Percentiles rank a stretch among this genome's conserved stretches.
Conservation (phyloP, 495 filamentous ascomycete species). For the Talaromyces wortmannii region DNA sequence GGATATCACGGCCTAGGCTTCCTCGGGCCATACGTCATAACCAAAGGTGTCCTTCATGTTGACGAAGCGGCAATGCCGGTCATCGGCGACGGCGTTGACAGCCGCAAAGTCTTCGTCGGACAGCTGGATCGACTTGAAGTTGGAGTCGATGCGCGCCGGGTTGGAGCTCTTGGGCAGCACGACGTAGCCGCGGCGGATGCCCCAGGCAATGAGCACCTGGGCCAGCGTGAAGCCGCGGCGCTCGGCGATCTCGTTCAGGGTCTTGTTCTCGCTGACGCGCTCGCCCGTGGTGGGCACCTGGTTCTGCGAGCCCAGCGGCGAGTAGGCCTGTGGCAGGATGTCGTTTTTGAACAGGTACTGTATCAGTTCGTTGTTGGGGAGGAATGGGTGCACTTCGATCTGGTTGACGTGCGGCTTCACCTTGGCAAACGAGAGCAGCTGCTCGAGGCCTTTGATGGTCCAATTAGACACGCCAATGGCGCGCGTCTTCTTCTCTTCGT, state of each 20-base stretch:
- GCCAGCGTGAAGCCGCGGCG: constrained; percentile 55
- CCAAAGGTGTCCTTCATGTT: constrained; percentile 74
- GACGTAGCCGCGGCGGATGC: constrained; percentile 61
- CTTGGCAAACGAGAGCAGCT: constrained; percentile 59
- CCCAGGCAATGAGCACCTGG: constrained; percentile 67
- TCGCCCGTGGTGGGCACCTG: constrained; percentile 59
- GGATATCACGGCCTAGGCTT: constrained; percentile 21
- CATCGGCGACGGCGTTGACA: constrained; percentile 52
- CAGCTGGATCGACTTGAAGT: constrained; percentile 56
- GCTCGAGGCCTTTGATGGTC: constrained; percentile 61
- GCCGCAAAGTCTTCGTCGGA: constrained; percentile 48
- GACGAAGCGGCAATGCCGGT: constrained; percentile 61
- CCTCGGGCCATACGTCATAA: constrained; percentile 43
- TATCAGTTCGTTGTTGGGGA: constrained; percentile 68
- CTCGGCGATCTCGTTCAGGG: constrained; percentile 53
- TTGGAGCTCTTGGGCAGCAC: constrained; percentile 68
- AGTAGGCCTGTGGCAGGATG: constrained; percentile 73
- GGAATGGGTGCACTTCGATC: constrained; percentile 90
- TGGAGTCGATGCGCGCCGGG: constrained; percentile 55
- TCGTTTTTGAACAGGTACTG: constrained; percentile 61
- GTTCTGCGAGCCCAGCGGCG: constrained; percentile 60
- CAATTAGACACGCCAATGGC: constrained; percentile 90
- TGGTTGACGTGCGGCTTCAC: constrained; percentile 73
- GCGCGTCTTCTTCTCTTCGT: constrained; percentile 60
- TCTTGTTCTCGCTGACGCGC: constrained; percentile 52